Percentiles rank a stretch among this genome's conserved stretches.
phyloP scores from a whole-genome alignment of 208 protist genomes.

The Entamoeba histolytica region DNA sequence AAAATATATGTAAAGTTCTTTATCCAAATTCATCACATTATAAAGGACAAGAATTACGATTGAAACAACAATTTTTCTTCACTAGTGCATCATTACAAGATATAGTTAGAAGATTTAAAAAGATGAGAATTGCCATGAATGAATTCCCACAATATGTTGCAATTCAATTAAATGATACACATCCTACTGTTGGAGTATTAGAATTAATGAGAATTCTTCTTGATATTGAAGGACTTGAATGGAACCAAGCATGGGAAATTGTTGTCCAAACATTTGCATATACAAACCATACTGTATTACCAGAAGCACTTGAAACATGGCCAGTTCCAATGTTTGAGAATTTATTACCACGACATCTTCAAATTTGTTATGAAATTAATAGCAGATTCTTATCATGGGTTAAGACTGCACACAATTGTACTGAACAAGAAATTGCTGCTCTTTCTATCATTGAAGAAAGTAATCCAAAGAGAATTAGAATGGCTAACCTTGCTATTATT shows the following conservation, averaged over 20 bases:
- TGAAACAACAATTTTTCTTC: conserved; percentile 45
- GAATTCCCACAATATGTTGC: neutral
- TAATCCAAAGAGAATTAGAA: neutral
- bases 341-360: conserved; percentile 18
- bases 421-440: neutral
- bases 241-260: conserved; percentile 40
- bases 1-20: conserved; percentile 50
- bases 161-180: conserved; percentile 24
- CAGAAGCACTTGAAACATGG: conserved; percentile 27
- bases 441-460: conserved; percentile 21
- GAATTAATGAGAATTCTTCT: conserved; percentile 42
- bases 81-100: conserved; percentile 11
- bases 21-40: conserved; percentile 54
- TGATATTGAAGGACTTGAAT: conserved; percentile 35
- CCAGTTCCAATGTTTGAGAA: neutral
- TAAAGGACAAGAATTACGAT: conserved; percentile 48
- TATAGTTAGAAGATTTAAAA: conserved; percentile 11
- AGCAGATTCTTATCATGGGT: conserved; percentile 3
- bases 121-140: neutral
- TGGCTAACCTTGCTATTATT: conserved; percentile 27
- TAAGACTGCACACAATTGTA: neutral
- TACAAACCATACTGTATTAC: conserved; percentile 28
- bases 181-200: conserved; percentile 1
- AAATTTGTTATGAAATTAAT: conserved; percentile 27
- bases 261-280: neutral